Conservation (phyloP, 805 yeast genomes). For the Priceomyces melissophilus region DNA sequence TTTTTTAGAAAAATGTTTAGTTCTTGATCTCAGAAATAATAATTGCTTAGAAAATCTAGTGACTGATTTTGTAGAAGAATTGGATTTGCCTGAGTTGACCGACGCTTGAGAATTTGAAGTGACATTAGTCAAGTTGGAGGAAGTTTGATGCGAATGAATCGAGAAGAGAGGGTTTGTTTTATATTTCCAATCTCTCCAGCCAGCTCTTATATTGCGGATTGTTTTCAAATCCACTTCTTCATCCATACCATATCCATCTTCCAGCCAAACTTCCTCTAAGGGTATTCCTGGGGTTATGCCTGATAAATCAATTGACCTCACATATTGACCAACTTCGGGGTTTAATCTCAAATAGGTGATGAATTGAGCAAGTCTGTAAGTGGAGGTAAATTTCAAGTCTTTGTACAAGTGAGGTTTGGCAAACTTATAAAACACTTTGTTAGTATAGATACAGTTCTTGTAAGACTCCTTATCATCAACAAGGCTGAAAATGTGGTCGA, state of each 20-base stretch:
- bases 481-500: slow-evolving; percentile 33
- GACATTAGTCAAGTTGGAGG: slow-evolving; percentile 14
- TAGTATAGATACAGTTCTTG: slow-evolving; percentile 45
- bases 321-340: slow-evolving; percentile 52
- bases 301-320: slow-evolving; percentile 59
- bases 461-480: slow-evolving; percentile 35
- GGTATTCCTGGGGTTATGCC: slow-evolving; percentile 32
- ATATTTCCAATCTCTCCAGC: slow-evolving; percentile 92
- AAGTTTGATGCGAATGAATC: slow-evolving; percentile 18
- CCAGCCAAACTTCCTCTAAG: slow-evolving; percentile 10
- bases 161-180: slow-evolving; percentile 66
- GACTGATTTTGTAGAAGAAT: slow-evolving; percentile 14
- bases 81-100: slow-evolving; percentile 13
- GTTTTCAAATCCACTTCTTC: slow-evolving; percentile 5
- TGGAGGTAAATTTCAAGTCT: slow-evolving; percentile 56
- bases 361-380: slow-evolving; percentile 79
- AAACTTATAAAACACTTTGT: slow-evolving; percentile 46
- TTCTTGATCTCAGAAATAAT: slow-evolving; percentile 17
- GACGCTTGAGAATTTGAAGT: slow-evolving; percentile 16
- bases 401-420: slow-evolving; percentile 56
- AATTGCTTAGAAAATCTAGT: slow-evolving; percentile 15
- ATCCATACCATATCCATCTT: slow-evolving; percentile 5
- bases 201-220: slow-evolving; percentile 49
- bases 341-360: slow-evolving; percentile 61
- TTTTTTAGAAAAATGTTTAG: slow-evolving; percentile 8